These are phyloP conservation scores for Cardamine resedifolia DNA, from an alignment of 345 rosid species.

Conservation along the genomic window DNA sequence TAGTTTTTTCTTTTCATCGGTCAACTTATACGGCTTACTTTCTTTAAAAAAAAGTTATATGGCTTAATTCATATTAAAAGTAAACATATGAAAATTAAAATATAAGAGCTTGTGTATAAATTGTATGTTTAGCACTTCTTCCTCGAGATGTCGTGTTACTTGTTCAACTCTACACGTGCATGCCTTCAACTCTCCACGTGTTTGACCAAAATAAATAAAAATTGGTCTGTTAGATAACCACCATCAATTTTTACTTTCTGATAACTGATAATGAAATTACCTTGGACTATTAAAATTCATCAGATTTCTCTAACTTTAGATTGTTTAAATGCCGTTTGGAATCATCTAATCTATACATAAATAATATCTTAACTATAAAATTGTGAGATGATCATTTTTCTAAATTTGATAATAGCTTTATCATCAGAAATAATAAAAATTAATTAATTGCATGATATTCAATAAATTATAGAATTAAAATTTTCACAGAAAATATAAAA, in stretches of 20 bases:
- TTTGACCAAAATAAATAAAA: not conserved
- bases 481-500: too few species aligned
- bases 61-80: not conserved
- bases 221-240: not conserved
- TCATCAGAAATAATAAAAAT: too few species aligned
- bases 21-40: not conserved
- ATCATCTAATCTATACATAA: not conserved
- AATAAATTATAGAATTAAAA: too few species aligned
- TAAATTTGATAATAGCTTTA: too few species aligned
- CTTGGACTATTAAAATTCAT: not conserved
- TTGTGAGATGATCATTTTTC: too few species aligned
- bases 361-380: too few species aligned
- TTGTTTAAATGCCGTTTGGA: not conserved
- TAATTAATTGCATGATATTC: too few species aligned
- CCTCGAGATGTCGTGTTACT: constrained; percentile 26
- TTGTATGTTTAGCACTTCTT: constrained; percentile 6
- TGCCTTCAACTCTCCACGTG: constrained; percentile 17
- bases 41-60: not conserved
- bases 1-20: not conserved
- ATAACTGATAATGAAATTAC: not conserved
- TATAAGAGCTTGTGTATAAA: constrained; percentile 11
- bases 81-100: not conserved
- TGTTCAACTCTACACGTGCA: constrained; percentile 14
- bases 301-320: not conserved
- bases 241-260: not conserved